A percentile compares a stretch with the other conserved stretches of the same genome.
phyloP scores from a whole-genome alignment of 192 early-diverging fungal species.

The Entophlyctis helioformis region DNA sequence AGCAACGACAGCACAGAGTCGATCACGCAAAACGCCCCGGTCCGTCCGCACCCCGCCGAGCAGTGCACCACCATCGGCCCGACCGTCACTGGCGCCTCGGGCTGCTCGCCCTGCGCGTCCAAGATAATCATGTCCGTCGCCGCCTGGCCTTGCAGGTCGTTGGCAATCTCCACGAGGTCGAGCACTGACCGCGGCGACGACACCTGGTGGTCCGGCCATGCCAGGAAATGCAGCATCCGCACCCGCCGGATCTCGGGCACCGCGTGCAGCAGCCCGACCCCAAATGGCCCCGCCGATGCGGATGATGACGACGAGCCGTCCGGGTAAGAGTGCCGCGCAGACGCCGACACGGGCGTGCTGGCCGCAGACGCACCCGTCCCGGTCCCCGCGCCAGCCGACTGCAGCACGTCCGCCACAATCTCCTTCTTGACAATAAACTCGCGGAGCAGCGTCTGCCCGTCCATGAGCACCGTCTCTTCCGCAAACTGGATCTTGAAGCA shows the following conservation, averaged over 20 bases:
- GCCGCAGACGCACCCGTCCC: no score
- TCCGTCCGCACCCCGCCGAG: slow-evolving; percentile 43
- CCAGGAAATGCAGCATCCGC: slow-evolving; percentile 64
- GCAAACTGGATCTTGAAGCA: slow-evolving; percentile 35
- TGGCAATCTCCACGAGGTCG: slow-evolving; percentile 27
- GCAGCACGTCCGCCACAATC: no score
- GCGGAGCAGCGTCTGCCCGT: slow-evolving; percentile 1
- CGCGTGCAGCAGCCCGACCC: no score
- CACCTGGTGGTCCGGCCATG: slow-evolving; percentile 75
- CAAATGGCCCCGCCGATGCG: no score
- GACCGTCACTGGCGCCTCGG: slow-evolving; percentile 4
- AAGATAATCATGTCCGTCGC: no score
- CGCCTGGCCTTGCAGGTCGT: slow-evolving; percentile 15
- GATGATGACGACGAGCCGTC: no score
- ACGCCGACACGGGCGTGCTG: no score
- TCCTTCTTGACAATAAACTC: slow-evolving; percentile 8
- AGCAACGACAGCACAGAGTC: slow-evolving; percentile 24
- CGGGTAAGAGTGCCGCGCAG: no score
- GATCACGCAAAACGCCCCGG: slow-evolving; percentile 39
- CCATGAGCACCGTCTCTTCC: slow-evolving; percentile 34
- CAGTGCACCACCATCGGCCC: slow-evolving; percentile 47
- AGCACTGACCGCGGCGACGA: slow-evolving; percentile 19
- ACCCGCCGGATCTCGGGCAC: slow-evolving; percentile 10
- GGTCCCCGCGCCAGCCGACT: no score
- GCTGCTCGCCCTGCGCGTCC: not conserved